Percentiles rank a stretch among this genome's conserved stretches.
phyloP scores from a whole-genome alignment of 352 stramenopile species.

The Phytophthora sojae region DNA sequence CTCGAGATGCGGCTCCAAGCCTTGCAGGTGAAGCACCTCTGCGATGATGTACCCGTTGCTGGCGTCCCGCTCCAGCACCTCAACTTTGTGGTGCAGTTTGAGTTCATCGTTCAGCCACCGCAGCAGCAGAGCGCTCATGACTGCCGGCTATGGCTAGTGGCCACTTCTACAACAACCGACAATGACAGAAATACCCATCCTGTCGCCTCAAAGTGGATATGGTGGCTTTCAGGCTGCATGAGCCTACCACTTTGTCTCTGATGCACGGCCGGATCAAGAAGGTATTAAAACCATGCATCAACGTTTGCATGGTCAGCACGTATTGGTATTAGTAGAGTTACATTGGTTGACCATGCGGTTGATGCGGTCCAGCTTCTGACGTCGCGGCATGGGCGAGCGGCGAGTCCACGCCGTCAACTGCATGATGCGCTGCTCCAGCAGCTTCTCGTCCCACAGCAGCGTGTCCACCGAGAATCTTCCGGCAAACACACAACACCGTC shows the following conservation, averaged over 20 bases:
- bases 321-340: constrained; percentile 54
- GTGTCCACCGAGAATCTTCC: constrained; percentile 77
- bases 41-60: constrained; percentile 78
- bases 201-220: not conserved
- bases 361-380: constrained; percentile 72
- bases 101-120: constrained; percentile 79
- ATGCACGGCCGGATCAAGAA: no score
- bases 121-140: constrained; percentile 68
- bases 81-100: constrained; percentile 51
- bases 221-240: no score
- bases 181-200: constrained; percentile 34
- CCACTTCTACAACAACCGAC: constrained; percentile 25
- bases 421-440: constrained; percentile 71
- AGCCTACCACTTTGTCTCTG: no score
- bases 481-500: not conserved
- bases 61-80: constrained; percentile 64
- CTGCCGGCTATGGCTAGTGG: not conserved
- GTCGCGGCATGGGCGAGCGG: constrained; percentile 54
- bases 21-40: constrained; percentile 60
- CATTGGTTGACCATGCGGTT: constrained; percentile 72
- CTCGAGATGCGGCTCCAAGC: constrained; percentile 56
- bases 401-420: constrained; percentile 73
- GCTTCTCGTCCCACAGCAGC: constrained; percentile 68
- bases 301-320: constrained; percentile 13
- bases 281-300: no score